Conservation (phyloP, 2,329 filamentous ascomycete genomes). For the Penicillium psychrosexuale region DNA sequence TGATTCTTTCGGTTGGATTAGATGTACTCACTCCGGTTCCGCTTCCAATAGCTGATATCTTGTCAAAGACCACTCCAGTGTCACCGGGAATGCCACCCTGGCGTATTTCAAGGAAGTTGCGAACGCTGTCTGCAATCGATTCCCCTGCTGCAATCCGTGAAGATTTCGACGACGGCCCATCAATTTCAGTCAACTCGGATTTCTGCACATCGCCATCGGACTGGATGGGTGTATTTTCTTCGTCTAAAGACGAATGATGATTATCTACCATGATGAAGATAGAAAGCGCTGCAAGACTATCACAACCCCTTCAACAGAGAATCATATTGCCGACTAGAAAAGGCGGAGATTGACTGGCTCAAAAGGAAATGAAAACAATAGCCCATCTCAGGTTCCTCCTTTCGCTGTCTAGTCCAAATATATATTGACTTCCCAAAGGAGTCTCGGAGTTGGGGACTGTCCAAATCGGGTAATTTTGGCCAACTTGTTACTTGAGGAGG, state of each 20-base stretch:
- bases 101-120: neutral
- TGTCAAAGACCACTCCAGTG: neutral
- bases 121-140: neutral
- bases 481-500: neutral
- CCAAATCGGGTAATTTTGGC: neutral
- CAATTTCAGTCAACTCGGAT: neutral
- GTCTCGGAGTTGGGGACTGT: neutral
- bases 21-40: neutral
- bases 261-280: neutral
- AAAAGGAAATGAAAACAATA: neutral
- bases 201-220: neutral
- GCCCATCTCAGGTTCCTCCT: neutral
- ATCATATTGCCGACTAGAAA: neutral
- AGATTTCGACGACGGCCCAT: neutral
- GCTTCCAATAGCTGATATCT: neutral
- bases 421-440: neutral
- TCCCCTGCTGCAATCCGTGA: neutral
- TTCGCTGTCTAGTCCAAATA: neutral
- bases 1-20: neutral
- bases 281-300: neutral
- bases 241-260: neutral
- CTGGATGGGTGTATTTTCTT: neutral
- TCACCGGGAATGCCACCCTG: neutral
- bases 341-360: neutral
- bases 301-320: neutral